A percentile compares a stretch with the other conserved stretches of the same genome.
Evolutionary conservation across 202 grass and related monocot species (phyloP).

Genomic region (Dendrocalamus latiflorus): DNA sequence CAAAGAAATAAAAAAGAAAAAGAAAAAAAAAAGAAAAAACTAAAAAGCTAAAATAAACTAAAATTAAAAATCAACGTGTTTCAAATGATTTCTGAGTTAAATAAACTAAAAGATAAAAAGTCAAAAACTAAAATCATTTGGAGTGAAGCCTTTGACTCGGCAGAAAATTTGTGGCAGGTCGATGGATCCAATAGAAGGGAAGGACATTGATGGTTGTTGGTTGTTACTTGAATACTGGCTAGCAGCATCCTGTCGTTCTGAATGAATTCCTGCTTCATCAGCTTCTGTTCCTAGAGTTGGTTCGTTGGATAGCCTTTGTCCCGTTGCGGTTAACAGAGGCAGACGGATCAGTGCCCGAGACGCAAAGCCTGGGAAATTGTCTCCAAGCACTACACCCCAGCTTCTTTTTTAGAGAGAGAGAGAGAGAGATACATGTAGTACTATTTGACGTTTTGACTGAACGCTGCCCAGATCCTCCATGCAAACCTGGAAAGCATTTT

Average conservation of each 20-base stretch:
- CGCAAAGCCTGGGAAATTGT: slow-evolving; percentile 29
- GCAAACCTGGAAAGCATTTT: background rate
- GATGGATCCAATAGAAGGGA: background rate
- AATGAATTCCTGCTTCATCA: background rate
- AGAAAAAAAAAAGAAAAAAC: no score
- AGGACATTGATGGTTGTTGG: background rate
- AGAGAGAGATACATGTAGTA: no score
- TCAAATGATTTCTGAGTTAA: no score
- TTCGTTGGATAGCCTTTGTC: slow-evolving; percentile 36
- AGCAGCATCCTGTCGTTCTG: background rate
- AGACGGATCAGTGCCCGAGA: slow-evolving; percentile 9
- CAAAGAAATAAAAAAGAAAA: no score
- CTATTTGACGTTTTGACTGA: background rate
- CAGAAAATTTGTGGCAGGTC: background rate
- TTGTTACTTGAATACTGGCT: background rate
- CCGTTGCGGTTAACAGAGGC: slow-evolving; percentile 12
- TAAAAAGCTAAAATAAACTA: no score
- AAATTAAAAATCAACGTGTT: no score
- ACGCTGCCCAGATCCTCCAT: background rate
- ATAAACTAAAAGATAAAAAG: no score
- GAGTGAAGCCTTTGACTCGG: no score
- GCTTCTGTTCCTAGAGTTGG: background rate
- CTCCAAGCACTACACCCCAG: background rate
- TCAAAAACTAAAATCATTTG: no score
- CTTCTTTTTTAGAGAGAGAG: no score